Conservation (phyloP, 371 early-diverging fungal genomes). For the Mucor plumbeus region DNA sequence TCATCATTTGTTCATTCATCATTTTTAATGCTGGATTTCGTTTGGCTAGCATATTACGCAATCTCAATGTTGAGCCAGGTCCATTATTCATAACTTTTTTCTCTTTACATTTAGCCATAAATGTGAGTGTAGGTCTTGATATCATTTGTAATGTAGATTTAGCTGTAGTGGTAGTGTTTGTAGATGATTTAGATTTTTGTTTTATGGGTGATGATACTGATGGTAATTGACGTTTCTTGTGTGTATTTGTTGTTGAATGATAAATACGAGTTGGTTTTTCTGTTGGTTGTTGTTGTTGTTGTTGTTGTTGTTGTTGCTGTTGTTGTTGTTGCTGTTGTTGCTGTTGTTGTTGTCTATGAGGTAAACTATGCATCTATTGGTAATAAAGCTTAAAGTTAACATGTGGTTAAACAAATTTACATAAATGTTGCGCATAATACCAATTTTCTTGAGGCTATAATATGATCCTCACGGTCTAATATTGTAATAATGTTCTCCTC, state of each 20-base stretch:
- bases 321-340: background rate
- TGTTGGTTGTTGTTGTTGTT: background rate
- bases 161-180: slow-evolving; percentile 16
- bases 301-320: no score
- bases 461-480: slow-evolving; percentile 21
- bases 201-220: background rate
- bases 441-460: slow-evolving; percentile 6
- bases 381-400: background rate
- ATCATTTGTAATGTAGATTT: slow-evolving; percentile 10
- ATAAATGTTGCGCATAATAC: background rate
- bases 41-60: slow-evolving; percentile 51
- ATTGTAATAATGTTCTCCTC: slow-evolving; percentile 21
- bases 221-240: slow-evolving; percentile 1
- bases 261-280: background rate
- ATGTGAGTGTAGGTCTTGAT: slow-evolving; percentile 12
- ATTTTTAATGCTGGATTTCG: slow-evolving; percentile 21
- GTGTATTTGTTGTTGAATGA: background rate
- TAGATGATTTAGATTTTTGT: background rate
- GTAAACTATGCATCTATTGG: background rate
- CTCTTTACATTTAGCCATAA: slow-evolving; percentile 24
- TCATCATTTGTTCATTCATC: background rate
- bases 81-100: slow-evolving; percentile 12
- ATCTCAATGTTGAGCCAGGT: slow-evolving; percentile 51
- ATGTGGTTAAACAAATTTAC: background rate
- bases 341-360: background rate